Percentiles rank a stretch among this genome's conserved stretches.
Evolutionary conservation across 192 early-diverging fungal genomes (phyloP).

Genomic region (Entomortierella parvispora): DNA sequence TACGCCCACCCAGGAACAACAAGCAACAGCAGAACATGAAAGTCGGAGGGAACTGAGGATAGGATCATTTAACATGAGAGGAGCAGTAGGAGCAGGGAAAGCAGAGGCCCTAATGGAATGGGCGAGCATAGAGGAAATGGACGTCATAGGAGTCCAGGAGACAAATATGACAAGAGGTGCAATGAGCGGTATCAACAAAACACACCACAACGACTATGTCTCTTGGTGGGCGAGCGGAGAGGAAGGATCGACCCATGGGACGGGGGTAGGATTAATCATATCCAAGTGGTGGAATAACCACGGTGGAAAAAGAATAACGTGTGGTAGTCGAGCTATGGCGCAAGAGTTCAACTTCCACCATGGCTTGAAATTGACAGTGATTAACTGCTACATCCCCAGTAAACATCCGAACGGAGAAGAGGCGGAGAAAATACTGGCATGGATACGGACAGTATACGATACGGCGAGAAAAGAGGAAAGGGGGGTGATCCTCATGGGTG

Average conservation of each 20-base stretch:
- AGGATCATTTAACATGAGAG: neutral
- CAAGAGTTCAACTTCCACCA: slow-evolving; percentile 6
- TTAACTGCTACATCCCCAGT: slow-evolving; percentile 12
- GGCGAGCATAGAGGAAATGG: neutral
- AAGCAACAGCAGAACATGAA: neutral
- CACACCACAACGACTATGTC: neutral
- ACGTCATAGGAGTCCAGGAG: neutral
- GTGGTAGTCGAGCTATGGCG: neutral
- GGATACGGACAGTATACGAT: too few relatives aligned
- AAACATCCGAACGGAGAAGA: neutral
- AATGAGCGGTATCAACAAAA: neutral
- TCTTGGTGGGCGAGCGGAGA: neutral
- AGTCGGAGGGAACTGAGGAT: neutral
- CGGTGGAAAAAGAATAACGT: neutral
- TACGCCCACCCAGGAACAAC: neutral
- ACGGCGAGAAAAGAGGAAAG: too few relatives aligned
- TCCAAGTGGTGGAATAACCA: neutral
- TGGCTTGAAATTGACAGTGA: neutral
- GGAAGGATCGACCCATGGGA: neutral
- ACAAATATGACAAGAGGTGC: slow-evolving; percentile 1
- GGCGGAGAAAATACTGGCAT: neutral
- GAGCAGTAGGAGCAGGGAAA: neutral
- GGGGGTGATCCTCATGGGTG: too few relatives aligned
- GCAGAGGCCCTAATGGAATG: neutral
- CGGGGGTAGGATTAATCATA: slow-evolving; percentile 2